A percentile compares a stretch with the other conserved stretches of the same genome.
Conservation (phyloP, 148 eudicot species). For the Diospyros kaki region DNA sequence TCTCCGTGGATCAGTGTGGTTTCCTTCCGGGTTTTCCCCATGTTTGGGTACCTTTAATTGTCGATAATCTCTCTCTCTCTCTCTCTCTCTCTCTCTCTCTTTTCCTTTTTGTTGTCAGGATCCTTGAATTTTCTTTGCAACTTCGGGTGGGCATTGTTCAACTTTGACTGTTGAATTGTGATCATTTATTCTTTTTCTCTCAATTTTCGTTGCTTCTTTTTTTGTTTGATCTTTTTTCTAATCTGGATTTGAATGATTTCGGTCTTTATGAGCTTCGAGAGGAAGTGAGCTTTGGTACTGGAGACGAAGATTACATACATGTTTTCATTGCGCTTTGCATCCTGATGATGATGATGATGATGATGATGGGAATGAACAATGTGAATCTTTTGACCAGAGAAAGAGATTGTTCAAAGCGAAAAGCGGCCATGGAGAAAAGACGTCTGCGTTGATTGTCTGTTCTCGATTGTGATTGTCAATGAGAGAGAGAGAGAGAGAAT, state of each 20-base stretch:
- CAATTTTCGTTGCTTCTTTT: conserved; percentile 6
- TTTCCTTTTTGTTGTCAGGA: neutral
- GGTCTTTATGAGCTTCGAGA: conserved; percentile 22
- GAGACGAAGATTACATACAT: conserved; percentile 7
- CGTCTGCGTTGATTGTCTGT: conserved; percentile 31
- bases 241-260: conserved; percentile 19
- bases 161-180: neutral
- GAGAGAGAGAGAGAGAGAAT: conserved; percentile 10
- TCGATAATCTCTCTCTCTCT: too few relatives aligned
- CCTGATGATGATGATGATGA: conserved; percentile 6
- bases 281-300: conserved; percentile 24
- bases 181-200: neutral
- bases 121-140: neutral
- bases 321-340: conserved; percentile 13
- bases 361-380: conserved; percentile 1
- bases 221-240: neutral
- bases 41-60: neutral
- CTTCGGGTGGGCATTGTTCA: conserved; percentile 10
- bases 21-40: neutral
- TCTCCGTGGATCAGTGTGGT: conserved; percentile 1
- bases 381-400: conserved; percentile 23
- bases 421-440: conserved; percentile 16
- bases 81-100: too few relatives aligned
- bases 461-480: conserved; percentile 22
- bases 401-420: conserved; percentile 25